Percentiles rank a stretch among this genome's conserved stretches.
phyloP scores from a whole-genome alignment of 805 yeast genomes.

The Metschnikowia vanudenii region DNA sequence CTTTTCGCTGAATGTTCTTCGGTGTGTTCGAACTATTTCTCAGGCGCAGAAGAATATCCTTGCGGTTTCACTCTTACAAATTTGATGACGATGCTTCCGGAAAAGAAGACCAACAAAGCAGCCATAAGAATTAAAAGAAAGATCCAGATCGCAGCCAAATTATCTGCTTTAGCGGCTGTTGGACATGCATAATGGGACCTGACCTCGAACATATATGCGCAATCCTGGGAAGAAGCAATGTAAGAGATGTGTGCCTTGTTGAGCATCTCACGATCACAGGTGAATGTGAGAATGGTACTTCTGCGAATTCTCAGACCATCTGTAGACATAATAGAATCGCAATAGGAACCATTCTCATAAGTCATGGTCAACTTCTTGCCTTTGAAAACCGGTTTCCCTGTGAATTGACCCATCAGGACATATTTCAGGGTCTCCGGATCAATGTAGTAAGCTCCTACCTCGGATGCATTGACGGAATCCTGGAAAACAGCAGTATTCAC shows the following conservation, averaged over 20 bases:
- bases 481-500: constrained; percentile 33
- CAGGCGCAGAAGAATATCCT: constrained; percentile 1
- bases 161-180: constrained; percentile 40
- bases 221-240: constrained; percentile 70
- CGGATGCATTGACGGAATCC: constrained; percentile 42
- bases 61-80: constrained; percentile 12
- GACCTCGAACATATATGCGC: constrained; percentile 82
- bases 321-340: constrained; percentile 41
- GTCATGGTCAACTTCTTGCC: constrained; percentile 71
- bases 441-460: constrained; percentile 58
- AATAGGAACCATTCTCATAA: constrained; percentile 66
- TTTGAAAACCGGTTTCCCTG: constrained; percentile 60
- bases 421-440: constrained; percentile 41
- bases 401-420: constrained; percentile 60
- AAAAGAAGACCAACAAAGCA: constrained; percentile 41
- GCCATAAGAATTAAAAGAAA: constrained; percentile 51
- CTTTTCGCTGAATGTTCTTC: not conserved
- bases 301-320: constrained; percentile 50
- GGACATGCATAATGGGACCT: constrained; percentile 86
- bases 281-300: constrained; percentile 66
- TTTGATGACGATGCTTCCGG: constrained; percentile 37
- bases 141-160: constrained; percentile 43
- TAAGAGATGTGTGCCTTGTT: constrained; percentile 64
- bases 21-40: not conserved
- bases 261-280: constrained; percentile 75